phyloP scores from a whole-genome alignment of 2,329 filamentous ascomycete genomes.

The Colletotrichum plurivorum region DNA sequence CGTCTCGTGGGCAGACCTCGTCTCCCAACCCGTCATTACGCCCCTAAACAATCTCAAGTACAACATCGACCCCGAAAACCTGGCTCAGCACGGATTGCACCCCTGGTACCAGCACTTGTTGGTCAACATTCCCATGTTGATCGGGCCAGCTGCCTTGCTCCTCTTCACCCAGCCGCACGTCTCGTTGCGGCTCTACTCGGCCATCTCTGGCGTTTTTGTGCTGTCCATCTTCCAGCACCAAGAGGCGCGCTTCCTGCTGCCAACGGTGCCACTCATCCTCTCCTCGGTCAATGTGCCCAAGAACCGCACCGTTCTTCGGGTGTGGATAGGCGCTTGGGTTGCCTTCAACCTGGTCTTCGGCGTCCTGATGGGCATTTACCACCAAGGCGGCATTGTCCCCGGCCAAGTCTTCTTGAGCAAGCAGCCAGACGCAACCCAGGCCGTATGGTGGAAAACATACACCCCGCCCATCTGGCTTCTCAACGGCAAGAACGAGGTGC shows the following conservation, averaged over 20 bases:
- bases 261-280: slow-evolving; percentile 82
- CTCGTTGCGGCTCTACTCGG: slow-evolving; percentile 78
- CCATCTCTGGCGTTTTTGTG: slow-evolving; percentile 77
- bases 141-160: slow-evolving; percentile 78
- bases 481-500: slow-evolving; percentile 79
- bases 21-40: slow-evolving; percentile 78
- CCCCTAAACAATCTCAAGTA: slow-evolving; percentile 85
- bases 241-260: slow-evolving; percentile 83
- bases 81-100: slow-evolving; percentile 82
- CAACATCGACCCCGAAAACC: slow-evolving; percentile 78
- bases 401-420: slow-evolving; percentile 82
- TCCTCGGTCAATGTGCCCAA: slow-evolving; percentile 79
- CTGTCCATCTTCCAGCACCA: slow-evolving; percentile 84
- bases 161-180: slow-evolving; percentile 70
- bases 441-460: slow-evolving; percentile 90
- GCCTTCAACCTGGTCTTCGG: slow-evolving; percentile 78
- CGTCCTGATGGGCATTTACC: slow-evolving; percentile 83
- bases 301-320: slow-evolving; percentile 61
- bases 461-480: slow-evolving; percentile 86
- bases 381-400: slow-evolving; percentile 84
- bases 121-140: slow-evolving; percentile 78
- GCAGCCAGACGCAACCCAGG: slow-evolving; percentile 77
- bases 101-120: slow-evolving; percentile 84
- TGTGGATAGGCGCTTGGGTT: slow-evolving; percentile 76
- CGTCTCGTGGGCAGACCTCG: slow-evolving; percentile 75